These are phyloP conservation scores for Rhytidiadelphus loreus DNA, from an alignment of 225 moss, liverwort and hornwort genomes.

Conservation along the genomic window DNA sequence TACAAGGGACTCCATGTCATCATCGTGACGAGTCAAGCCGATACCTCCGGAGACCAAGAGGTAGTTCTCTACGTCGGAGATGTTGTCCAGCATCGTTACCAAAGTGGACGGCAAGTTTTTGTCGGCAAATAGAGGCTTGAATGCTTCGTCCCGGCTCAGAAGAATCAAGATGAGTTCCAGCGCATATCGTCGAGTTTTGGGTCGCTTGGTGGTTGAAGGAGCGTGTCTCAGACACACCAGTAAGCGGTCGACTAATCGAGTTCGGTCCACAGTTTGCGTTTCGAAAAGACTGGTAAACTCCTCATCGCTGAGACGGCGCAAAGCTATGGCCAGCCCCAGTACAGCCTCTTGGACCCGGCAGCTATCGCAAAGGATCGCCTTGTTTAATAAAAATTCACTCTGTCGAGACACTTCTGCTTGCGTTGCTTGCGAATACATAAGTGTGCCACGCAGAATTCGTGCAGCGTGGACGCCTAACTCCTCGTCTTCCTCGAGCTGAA, in stretches of 20 bases:
- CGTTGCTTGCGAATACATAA: background rate
- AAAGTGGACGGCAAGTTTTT: background rate
- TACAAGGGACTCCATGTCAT: conserved; percentile 17
- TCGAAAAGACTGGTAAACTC: background rate
- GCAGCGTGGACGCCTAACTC: background rate
- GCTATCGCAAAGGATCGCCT: background rate
- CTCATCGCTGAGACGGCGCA: background rate
- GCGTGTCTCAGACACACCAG: conserved; percentile 3
- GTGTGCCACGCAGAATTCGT: conserved; percentile 3
- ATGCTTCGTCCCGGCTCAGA: background rate
- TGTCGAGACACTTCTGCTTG: background rate
- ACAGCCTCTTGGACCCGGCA: conserved; percentile 7
- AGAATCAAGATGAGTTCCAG: conserved; percentile 15
- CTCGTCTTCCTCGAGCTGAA: background rate
- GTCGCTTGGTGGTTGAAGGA: background rate
- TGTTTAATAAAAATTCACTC: background rate
- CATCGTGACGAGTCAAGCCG: conserved; percentile 18
- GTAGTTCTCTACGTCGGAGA: conserved; percentile 39
- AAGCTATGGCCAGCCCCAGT: conserved; percentile 7
- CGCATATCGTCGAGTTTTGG: conserved; percentile 12
- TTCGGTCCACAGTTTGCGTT: background rate
- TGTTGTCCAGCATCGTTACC: conserved; percentile 3
- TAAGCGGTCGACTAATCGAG: background rate
- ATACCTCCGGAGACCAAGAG: conserved; percentile 26
- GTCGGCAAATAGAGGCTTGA: background rate